phyloP scores from a whole-genome alignment of 805 yeast genomes.

The Ogataea methylovora region DNA sequence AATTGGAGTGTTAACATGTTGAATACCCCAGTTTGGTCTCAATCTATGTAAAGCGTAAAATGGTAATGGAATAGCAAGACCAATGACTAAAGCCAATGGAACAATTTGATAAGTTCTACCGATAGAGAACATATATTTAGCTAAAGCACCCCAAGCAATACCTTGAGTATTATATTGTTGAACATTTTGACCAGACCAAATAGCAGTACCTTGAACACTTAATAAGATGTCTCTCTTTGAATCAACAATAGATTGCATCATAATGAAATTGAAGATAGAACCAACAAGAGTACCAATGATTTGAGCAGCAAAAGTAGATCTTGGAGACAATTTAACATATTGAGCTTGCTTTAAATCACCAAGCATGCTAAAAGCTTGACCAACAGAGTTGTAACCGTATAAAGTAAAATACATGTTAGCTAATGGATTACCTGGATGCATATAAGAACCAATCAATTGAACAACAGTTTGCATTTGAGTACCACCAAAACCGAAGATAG shows the following conservation, averaged over 20 bases:
- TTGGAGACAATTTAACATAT: conserved; percentile 36
- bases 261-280: conserved; percentile 17
- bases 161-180: conserved; percentile 28
- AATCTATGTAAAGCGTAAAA: conserved; percentile 20
- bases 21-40: conserved; percentile 22
- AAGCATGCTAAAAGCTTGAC: conserved; percentile 34
- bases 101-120: conserved; percentile 24
- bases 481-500: conserved; percentile 18
- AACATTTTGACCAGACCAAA: conserved; percentile 29
- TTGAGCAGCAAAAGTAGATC: conserved; percentile 33
- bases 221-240: conserved; percentile 19
- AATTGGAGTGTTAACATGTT: conserved; percentile 19
- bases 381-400: conserved; percentile 30
- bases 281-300: conserved; percentile 28
- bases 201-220: conserved; percentile 23
- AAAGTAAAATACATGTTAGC: conserved; percentile 36
- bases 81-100: conserved; percentile 21
- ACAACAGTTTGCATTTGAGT: conserved; percentile 19
- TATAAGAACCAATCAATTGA: conserved; percentile 33
- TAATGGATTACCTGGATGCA: conserved; percentile 22
- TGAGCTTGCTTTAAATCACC: conserved; percentile 36
- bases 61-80: conserved; percentile 22
- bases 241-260: conserved; percentile 25
- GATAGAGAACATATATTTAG: conserved; percentile 22
- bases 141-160: conserved; percentile 28